phyloP scores from a whole-genome alignment of 345 rosid genomes.

The Salix brachista region DNA sequence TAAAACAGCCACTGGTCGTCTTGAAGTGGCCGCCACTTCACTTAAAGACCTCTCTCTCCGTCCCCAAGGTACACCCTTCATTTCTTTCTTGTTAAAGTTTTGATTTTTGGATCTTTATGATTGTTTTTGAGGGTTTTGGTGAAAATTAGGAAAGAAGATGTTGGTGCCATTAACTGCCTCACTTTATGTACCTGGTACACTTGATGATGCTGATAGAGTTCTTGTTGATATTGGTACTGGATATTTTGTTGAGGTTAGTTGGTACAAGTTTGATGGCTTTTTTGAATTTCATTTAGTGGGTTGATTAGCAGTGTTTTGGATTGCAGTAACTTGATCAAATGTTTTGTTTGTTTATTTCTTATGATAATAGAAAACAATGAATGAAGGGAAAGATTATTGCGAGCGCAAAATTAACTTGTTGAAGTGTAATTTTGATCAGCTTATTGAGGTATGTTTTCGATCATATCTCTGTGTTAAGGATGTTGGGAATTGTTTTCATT shows the following conservation, averaged over 20 bases:
- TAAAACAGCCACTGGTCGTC: conserved; percentile 84
- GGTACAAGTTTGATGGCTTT: neutral
- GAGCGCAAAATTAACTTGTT: conserved; percentile 89
- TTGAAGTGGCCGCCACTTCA: conserved; percentile 68
- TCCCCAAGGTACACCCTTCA: conserved; percentile 44
- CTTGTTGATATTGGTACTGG: conserved; percentile 97
- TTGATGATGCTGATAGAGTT: conserved; percentile 72
- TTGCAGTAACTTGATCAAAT: neutral
- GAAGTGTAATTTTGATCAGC: conserved; percentile 92
- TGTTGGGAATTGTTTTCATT: neutral
- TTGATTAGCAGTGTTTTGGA: no score
- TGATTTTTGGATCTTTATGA: neutral
- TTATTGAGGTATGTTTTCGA: conserved; percentile 60
- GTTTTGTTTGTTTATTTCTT: neutral
- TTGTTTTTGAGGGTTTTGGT: neutral
- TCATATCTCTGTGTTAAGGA: neutral
- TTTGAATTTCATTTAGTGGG: neutral
- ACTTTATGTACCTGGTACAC: conserved; percentile 81
- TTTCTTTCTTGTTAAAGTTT: neutral
- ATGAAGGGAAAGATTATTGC: conserved; percentile 84
- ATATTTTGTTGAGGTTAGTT: conserved; percentile 82
- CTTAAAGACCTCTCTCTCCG: conserved; percentile 81
- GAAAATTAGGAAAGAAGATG: conserved; percentile 62
- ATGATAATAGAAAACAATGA: conserved; percentile 77
- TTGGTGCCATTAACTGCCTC: conserved; percentile 93